Conservation (phyloP, 345 rosid species). For the Gossypium rotundifolium region DNA sequence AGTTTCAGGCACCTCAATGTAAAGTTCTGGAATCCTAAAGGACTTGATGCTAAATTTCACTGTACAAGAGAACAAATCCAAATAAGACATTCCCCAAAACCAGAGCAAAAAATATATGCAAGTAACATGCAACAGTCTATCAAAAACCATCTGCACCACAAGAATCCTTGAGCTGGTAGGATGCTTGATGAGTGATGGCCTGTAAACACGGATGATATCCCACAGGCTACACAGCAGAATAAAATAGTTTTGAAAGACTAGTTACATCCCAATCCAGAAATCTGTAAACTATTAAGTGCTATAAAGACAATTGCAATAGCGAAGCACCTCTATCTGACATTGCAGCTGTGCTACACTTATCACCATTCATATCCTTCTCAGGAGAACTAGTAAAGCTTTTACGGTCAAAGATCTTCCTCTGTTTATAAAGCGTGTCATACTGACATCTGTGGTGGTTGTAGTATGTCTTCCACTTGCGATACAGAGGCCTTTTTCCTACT, state of each 20-base stretch:
- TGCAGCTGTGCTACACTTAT: slow-evolving; percentile 24
- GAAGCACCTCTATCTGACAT: slow-evolving; percentile 36
- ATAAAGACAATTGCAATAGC: slow-evolving; percentile 8
- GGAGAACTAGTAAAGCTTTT: slow-evolving; percentile 72
- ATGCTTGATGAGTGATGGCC: slow-evolving; percentile 31
- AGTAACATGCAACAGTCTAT: slow-evolving; percentile 11
- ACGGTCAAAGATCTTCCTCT: slow-evolving; percentile 52
- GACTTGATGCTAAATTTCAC: slow-evolving; percentile 91
- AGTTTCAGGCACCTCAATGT: slow-evolving; percentile 80
- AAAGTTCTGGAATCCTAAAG: slow-evolving; percentile 80
- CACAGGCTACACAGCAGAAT: slow-evolving; percentile 36
- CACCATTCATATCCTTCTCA: slow-evolving; percentile 31
- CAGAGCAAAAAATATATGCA: slow-evolving; percentile 6
- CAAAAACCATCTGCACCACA: slow-evolving; percentile 43
- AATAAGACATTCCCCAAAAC: slow-evolving; percentile 21
- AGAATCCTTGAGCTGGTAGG: slow-evolving; percentile 50
- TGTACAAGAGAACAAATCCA: slow-evolving; percentile 31
- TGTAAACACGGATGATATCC: slow-evolving; percentile 31
- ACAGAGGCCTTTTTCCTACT: slow-evolving; percentile 47
- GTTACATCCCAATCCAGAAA: not conserved
- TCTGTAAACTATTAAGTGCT: slow-evolving; percentile 1
- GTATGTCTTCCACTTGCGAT: slow-evolving; percentile 50
- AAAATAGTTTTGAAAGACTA: slow-evolving; percentile 21
- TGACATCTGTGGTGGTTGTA: slow-evolving; percentile 39
- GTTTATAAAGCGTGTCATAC: slow-evolving; percentile 42